Evolutionary conservation across 176 grass and related monocot species (phyloP).

Genomic region (Hordeum vulgare): MorexV3_pseudomolecules_assembly NC_058524.1:24809220-24809719

Average conservation of each 20-base stretch:
- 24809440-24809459: no score
- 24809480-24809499: no score
- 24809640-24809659: slow-evolving; percentile 54
- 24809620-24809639: slow-evolving; percentile 28
- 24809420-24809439: no score
- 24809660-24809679: slow-evolving; percentile 70
- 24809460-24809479: no score
- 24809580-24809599: background rate
- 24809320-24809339: background rate
- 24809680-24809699: background rate
- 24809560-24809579: no score
- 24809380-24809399: no score
- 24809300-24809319: background rate
- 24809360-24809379: no score
- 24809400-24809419: no score
- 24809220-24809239: background rate
- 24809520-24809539: no score
- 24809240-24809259: background rate
- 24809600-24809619: background rate
- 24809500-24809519: no score
- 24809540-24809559: no score
- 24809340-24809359: background rate
- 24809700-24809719: slow-evolving; percentile 11
- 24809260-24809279: background rate
- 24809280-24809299: background rate